Percentiles rank a stretch among this genome's conserved stretches.
phyloP scores from a whole-genome alignment of 2,329 filamentous ascomycete species.

The Apiospora koreana region DNA sequence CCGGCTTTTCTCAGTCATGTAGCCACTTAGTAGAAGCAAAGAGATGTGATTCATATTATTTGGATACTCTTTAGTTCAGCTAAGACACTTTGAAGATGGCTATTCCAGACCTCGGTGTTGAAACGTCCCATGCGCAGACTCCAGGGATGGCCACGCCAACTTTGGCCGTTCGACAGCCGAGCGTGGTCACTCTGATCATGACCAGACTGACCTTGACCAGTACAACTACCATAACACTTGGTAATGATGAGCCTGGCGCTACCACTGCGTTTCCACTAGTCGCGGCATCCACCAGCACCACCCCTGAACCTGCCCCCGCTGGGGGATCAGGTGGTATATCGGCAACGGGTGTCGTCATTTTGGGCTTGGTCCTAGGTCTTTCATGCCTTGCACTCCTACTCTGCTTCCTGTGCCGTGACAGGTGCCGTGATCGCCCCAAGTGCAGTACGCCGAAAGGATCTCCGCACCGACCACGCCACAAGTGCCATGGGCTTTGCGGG shows the following conservation, averaged over 20 bases:
- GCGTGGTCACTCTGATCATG: background rate
- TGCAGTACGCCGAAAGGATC: background rate
- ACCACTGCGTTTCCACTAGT: background rate
- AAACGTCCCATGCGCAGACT: background rate
- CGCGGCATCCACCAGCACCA: background rate
- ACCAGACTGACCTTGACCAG: background rate
- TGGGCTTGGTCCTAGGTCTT: background rate
- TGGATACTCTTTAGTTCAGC: background rate
- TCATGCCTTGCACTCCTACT: background rate
- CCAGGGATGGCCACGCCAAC: background rate
- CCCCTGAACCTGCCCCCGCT: background rate
- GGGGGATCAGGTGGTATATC: background rate
- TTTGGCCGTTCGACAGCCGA: background rate
- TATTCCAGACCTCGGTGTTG: background rate
- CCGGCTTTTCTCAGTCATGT: background rate
- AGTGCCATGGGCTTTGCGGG: background rate
- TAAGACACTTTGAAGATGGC: background rate
- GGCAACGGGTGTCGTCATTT: background rate
- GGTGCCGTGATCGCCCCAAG: background rate
- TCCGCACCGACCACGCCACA: no score
- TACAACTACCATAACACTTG: background rate
- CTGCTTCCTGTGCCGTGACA: background rate
- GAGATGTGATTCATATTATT: background rate
- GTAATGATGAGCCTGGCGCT: background rate
- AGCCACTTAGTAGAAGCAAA: background rate